These are phyloP conservation scores for Letharia lupina DNA, from an alignment of 495 filamentous ascomycete genomes.

Conservation along the genomic window DNA sequence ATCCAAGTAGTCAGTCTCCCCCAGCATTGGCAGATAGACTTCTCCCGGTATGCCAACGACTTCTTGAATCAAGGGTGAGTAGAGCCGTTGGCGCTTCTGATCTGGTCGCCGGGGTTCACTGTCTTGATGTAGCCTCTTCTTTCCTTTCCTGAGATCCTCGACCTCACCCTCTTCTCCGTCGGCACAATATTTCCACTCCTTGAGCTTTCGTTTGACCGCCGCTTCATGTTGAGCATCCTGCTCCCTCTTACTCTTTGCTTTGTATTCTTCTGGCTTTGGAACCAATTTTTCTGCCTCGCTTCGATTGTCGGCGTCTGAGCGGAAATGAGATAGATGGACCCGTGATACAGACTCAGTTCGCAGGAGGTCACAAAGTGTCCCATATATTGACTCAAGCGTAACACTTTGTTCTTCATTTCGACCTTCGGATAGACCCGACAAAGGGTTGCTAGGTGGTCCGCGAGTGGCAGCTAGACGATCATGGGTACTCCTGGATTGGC, in stretches of 20 bases:
- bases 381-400: slow-evolving; percentile 13
- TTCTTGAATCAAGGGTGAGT: background rate
- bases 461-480: background rate
- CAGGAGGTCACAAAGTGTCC: slow-evolving; percentile 17
- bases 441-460: background rate
- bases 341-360: slow-evolving; percentile 39
- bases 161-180: slow-evolving; percentile 30
- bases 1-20: background rate
- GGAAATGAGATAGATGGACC: slow-evolving; percentile 43
- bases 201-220: slow-evolving; percentile 41
- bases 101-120: background rate
- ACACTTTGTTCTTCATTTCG: background rate
- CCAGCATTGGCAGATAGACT: background rate
- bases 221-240: slow-evolving; percentile 46
- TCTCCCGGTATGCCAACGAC: background rate
- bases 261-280: slow-evolving; percentile 38
- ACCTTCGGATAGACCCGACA: background rate
- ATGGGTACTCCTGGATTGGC: background rate
- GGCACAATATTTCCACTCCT: slow-evolving; percentile 39
- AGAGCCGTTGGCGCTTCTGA: slow-evolving; percentile 14
- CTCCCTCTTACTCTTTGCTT: slow-evolving; percentile 51
- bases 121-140: slow-evolving; percentile 20
- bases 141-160: slow-evolving; percentile 10
- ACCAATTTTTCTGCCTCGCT: slow-evolving; percentile 40
- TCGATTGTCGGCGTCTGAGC: slow-evolving; percentile 43